Evolutionary conservation across 805 yeast genomes (phyloP).

Genomic region (Teunomyces pallodes): DNA sequence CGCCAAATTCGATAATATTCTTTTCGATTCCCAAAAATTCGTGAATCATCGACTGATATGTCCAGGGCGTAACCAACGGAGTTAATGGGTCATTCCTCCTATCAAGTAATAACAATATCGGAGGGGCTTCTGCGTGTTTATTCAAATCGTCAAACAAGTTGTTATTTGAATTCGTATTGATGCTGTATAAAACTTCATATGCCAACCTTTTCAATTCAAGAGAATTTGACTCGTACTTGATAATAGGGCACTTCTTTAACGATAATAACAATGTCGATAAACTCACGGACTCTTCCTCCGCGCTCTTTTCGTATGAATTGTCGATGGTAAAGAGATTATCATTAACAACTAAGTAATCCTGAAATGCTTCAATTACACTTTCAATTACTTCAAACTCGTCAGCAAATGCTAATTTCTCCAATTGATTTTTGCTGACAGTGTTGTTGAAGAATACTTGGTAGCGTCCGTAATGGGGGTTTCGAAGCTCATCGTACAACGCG

Average conservation of each 20-base stretch:
- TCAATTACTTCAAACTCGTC: conserved; percentile 82
- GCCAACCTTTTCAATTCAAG: conserved; percentile 64
- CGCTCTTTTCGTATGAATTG: conserved; percentile 37
- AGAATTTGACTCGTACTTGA: conserved; percentile 74
- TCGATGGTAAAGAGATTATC: conserved; percentile 51
- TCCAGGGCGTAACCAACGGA: conserved; percentile 93
- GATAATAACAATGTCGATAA: conserved; percentile 64
- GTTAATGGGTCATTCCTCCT: conserved; percentile 90
- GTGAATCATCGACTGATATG: conserved; percentile 96
- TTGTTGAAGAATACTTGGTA: conserved; percentile 82
- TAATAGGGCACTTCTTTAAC: conserved; percentile 71
- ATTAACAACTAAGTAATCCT: conserved; percentile 77
- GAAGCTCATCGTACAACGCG: conserved; percentile 61
- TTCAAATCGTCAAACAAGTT: conserved; percentile 66
- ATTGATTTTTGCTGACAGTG: conserved; percentile 65
- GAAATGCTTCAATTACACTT: conserved; percentile 78
- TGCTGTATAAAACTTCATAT: conserved; percentile 56
- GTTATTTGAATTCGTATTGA: conserved; percentile 51
- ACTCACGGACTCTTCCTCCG: conserved; percentile 34
- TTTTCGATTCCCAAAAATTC: conserved; percentile 81
- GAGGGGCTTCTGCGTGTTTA: conserved; percentile 61
- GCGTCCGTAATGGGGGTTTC: conserved; percentile 72
- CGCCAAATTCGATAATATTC: conserved; percentile 63
- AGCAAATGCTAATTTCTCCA: conserved; percentile 85
- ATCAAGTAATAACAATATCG: conserved; percentile 73